A percentile compares a stretch with the other conserved stretches of the same genome.
Evolutionary conservation across 805 yeast species (phyloP).

Genomic region (Kuraishia floccosa): DNA sequence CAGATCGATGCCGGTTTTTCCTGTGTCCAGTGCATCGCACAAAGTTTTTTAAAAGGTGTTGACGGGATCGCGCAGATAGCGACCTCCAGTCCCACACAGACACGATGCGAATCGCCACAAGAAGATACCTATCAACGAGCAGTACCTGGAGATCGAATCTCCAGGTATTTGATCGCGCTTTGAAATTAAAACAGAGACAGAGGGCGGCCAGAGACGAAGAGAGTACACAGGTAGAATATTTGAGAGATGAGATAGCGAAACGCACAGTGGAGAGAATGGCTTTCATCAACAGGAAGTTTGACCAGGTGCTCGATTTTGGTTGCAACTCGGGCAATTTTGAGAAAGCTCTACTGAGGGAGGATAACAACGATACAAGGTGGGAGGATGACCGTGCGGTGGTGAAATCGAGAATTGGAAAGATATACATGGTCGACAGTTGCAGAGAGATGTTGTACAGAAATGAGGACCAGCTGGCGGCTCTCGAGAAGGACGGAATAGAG

Average conservation of each 20-base stretch:
- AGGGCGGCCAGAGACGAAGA: slow-evolving; percentile 34
- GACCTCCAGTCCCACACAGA: too few relatives aligned
- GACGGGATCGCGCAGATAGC: too few relatives aligned
- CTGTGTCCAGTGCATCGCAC: too few relatives aligned
- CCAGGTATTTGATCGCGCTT: slow-evolving; percentile 48
- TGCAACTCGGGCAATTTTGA: slow-evolving; percentile 53
- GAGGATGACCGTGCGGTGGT: slow-evolving; percentile 44
- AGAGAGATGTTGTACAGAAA: slow-evolving; percentile 41
- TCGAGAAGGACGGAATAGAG: slow-evolving; percentile 30
- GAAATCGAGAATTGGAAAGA: slow-evolving; percentile 34
- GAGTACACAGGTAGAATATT: slow-evolving; percentile 51
- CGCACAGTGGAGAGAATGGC: slow-evolving; percentile 68
- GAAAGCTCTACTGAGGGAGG: slow-evolving; percentile 20
- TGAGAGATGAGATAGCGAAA: slow-evolving; percentile 63
- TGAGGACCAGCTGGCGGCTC: slow-evolving; percentile 17
- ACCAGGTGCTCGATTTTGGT: slow-evolving; percentile 59
- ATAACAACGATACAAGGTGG: slow-evolving; percentile 26
- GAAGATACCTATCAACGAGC: too few relatives aligned
- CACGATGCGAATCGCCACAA: too few relatives aligned
- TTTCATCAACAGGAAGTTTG: slow-evolving; percentile 55
- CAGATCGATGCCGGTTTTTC: too few relatives aligned
- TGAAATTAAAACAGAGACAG: slow-evolving; percentile 52
- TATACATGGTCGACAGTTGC: slow-evolving; percentile 62
- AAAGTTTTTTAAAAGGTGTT: too few relatives aligned
- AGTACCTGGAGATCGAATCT: too few relatives aligned